Conservation (phyloP, 2,329 filamentous ascomycete species). For the Alternaria atra region DNA sequence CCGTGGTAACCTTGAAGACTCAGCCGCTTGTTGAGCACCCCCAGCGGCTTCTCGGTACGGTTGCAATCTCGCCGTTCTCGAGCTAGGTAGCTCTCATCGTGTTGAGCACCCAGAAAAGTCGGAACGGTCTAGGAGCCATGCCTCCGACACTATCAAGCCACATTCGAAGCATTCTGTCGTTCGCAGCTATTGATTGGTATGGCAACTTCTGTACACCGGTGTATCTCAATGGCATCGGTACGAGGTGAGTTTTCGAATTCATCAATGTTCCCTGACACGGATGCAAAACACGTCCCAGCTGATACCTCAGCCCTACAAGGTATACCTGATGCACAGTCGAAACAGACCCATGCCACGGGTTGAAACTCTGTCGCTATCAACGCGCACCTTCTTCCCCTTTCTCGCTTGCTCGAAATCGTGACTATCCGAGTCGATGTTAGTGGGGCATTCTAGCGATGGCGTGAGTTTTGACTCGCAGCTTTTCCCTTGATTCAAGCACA, state of each 20-base stretch:
- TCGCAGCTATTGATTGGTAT: neutral
- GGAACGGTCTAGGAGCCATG: slow-evolving; percentile 4
- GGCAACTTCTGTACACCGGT: neutral
- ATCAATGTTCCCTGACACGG: neutral
- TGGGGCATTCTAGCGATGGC: neutral
- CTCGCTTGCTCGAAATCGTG: neutral
- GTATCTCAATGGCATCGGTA: neutral
- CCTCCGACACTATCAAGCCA: slow-evolving; percentile 11
- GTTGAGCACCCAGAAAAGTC: slow-evolving; percentile 2
- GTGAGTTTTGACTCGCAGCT: slow-evolving; percentile 3
- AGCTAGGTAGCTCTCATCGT: slow-evolving; percentile 1
- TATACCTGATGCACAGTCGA: slow-evolving; percentile 10
- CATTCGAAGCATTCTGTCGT: slow-evolving; percentile 7
- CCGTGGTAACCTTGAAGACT: neutral
- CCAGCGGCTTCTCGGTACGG: neutral
- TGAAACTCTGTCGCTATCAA: neutral
- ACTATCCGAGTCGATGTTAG: slow-evolving; percentile 3
- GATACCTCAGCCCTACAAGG: slow-evolving; percentile 10
- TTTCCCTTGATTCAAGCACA: slow-evolving; percentile 1
- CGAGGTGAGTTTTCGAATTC: neutral
- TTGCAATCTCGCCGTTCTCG: neutral
- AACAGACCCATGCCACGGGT: slow-evolving; percentile 6
- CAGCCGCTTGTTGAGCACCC: neutral
- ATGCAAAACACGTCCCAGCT: neutral
- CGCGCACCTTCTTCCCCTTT: neutral